Conservation (phyloP, 1,284 basidiomycete genomes). For the Malassezia vespertilionis region DNA sequence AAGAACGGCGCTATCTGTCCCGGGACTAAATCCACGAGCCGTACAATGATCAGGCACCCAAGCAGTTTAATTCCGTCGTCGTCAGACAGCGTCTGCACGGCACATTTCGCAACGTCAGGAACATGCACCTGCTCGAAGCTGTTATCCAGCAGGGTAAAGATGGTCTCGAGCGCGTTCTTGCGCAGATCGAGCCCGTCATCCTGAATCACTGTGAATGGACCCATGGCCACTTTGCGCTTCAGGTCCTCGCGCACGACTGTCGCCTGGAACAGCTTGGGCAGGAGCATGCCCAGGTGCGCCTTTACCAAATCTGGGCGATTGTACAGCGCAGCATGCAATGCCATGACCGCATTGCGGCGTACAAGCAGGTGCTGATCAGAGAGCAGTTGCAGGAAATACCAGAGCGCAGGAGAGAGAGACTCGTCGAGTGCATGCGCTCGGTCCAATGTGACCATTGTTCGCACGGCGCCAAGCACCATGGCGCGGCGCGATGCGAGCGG, state of each 20-base stretch:
- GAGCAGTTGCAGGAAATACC: conserved; percentile 81
- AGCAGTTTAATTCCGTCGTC: conserved; percentile 95
- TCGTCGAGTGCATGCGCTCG: conserved; percentile 73
- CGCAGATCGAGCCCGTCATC: conserved; percentile 84
- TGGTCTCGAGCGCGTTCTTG: conserved; percentile 84
- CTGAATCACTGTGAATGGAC: conserved; percentile 89
- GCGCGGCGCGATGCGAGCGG: conserved; percentile 54
- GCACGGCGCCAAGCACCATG: conserved; percentile 81
- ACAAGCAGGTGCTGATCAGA: conserved; percentile 58
- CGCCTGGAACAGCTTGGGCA: conserved; percentile 75
- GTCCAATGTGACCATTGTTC: conserved; percentile 81
- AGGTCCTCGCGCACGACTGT: conserved; percentile 60
- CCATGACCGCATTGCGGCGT: conserved; percentile 51
- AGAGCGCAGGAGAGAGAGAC: conserved; percentile 68
- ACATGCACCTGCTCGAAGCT: conserved; percentile 75
- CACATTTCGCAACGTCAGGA: conserved; percentile 67
- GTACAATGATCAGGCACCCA: conserved; percentile 85
- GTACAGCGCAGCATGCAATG: conserved; percentile 84
- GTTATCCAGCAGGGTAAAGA: conserved; percentile 88
- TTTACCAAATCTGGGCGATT: conserved; percentile 83
- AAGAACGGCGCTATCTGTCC: conserved; percentile 58
- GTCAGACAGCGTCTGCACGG: conserved; percentile 73
- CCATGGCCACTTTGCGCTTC: conserved; percentile 74
- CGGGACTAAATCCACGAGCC: conserved; percentile 72
- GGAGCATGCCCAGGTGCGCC: conserved; percentile 64